Base-by-base conservation (phyloP, 2,329 filamentous ascomycete genomes). In the Magnaporthiopsis rhizophila region DNA sequence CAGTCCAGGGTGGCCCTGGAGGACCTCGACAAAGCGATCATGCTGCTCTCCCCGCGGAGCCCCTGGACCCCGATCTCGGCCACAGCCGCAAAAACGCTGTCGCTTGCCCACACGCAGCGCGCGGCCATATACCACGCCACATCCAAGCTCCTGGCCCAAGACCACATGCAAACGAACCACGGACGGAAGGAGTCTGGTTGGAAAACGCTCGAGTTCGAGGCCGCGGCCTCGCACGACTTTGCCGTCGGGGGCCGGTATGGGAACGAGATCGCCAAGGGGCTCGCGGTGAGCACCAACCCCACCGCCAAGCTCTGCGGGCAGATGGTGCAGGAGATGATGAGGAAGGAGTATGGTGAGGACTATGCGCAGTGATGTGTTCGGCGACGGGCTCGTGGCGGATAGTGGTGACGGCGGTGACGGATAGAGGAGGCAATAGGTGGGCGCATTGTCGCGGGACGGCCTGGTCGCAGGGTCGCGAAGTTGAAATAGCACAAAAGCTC, bases 101-200 rank as follows among this genome's bases (percentile, higher is more conserved):
- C 87, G 1, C 85, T 87, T 68, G 86, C 89, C 5, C 85, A 90
- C 69, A 92, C 89, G 0, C 90, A 93, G 73, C 82, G 89, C 61
- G 89, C 84, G 3, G 85, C 86, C 45, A 76, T 89, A 50, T 88
- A 87, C 68, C 81, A 86, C 67, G 79, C 79, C 67, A 86, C 85
- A 1, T 79, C 83, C 65, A 88, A 85, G 69, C 70, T 83, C 62
- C 67, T 79, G 59, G 74, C 74, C n/a, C 71, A 71, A 32, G 65
- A 67, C 11, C 62, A 69, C 5, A 65, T 82, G 32, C 74, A 78
- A 34, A 70, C 83, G 4, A 75, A 75, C 11, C 72, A 69, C 13
- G 65, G 63, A 7, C 76, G 82, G 57, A 73, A 71, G 56, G 83
- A 87, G 70, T 72, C 74, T 1, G 69, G 65, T 0, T 88, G 83